phyloP scores from a whole-genome alignment of 139 green algal species.

The Raphidocelis subcapitata region DNA sequence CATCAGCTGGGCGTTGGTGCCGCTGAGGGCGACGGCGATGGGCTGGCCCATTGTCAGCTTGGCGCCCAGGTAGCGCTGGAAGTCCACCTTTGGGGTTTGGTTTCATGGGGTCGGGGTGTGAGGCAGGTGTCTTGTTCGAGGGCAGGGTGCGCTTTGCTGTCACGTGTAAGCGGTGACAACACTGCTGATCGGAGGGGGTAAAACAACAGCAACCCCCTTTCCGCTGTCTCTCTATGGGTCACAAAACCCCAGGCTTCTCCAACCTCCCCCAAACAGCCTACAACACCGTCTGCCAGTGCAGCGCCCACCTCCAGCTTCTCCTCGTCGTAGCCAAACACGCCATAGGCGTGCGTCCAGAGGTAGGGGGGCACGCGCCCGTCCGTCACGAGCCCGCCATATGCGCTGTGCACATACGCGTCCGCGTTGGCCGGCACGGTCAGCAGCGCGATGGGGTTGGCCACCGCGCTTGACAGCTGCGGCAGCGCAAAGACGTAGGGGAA shows the following conservation, averaged over 20 bases:
- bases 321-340: slow-evolving; percentile 20
- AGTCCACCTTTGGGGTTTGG: no score
- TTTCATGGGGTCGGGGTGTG: no score
- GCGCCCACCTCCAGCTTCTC: background rate
- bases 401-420: background rate
- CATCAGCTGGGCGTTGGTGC: background rate
- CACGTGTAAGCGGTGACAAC: background rate
- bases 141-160: background rate
- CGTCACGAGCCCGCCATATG: background rate
- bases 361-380: background rate
- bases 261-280: background rate
- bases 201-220: background rate
- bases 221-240: no score
- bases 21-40: slow-evolving; percentile 4
- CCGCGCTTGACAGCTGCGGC: background rate
- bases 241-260: background rate
- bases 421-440: slow-evolving; percentile 15
- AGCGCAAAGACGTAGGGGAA: slow-evolving; percentile 4
- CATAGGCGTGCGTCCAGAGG: slow-evolving; percentile 5
- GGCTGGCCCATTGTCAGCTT: background rate
- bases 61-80: slow-evolving; percentile 2
- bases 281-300: background rate
- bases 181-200: background rate
- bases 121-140: background rate
- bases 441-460: slow-evolving; percentile 19